Conservation (phyloP, 306 rosid genomes). For the Cucumis hystrix region DNA sequence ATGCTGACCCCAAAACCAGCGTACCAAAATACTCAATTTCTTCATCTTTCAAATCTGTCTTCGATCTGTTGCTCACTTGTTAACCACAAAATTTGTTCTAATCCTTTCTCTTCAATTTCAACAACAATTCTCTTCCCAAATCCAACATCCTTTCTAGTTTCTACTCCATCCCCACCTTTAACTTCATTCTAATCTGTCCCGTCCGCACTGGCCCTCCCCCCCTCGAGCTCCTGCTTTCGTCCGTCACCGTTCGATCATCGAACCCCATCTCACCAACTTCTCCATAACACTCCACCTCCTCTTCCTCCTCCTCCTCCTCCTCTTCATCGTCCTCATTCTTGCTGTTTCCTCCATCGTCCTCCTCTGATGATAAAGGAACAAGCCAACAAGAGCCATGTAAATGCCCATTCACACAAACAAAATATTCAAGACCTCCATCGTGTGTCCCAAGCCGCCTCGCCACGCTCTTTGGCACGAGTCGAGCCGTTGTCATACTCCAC, state of each 20-base stretch:
- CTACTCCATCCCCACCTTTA: background rate
- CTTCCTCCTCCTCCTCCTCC: background rate
- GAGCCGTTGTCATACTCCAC: slow-evolving; percentile 55
- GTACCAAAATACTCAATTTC: background rate
- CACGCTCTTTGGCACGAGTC: slow-evolving; percentile 47
- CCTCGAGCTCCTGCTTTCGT: background rate
- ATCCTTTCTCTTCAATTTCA: background rate
- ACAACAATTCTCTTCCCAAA: background rate
- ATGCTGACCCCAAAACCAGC: background rate
- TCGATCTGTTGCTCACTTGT: background rate
- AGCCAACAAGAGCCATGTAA: slow-evolving; percentile 51
- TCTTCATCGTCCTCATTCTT: slow-evolving; percentile 1
- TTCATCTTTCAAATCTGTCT: background rate
- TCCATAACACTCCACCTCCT: background rate
- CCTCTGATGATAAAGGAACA: slow-evolving; percentile 39
- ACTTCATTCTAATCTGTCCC: background rate
- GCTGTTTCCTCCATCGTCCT: background rate
- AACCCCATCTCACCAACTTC: background rate
- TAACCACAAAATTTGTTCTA: no score
- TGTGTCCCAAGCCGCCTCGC: slow-evolving; percentile 53
- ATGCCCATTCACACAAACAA: slow-evolving; percentile 53
- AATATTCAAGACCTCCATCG: slow-evolving; percentile 39
- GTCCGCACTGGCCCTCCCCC: background rate
- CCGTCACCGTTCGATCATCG: background rate
- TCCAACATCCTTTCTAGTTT: no score